Base-by-base conservation (phyloP, 2,329 filamentous ascomycete genomes). In the Fusarium dlaminii region DNA sequence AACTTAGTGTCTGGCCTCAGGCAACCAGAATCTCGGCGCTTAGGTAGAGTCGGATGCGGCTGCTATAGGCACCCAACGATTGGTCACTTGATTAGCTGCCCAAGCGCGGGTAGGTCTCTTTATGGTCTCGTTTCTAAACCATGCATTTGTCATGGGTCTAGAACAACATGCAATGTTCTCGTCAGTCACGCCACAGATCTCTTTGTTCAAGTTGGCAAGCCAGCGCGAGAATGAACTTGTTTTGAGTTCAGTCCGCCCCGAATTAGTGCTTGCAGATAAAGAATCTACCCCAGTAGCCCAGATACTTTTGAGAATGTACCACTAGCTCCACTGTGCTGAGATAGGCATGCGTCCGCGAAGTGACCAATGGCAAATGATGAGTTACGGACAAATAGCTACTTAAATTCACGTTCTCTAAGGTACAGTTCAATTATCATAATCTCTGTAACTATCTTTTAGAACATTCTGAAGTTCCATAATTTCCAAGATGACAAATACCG, bases 261-360 rank as follows among this genome's bases (percentile, higher is more conserved):
- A 17, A 54, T n/a, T 61, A 29, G 45, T 29, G 18, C 14, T 6
- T 20, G 1, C 3, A 64, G 57, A 37, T 42, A 62, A 62, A 22
- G 8, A 62, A 11, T 22, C 15, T 39, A 40, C 46, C 58, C 58
- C 46, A 55, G 17, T 39, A 40, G 39, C 58, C 58, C 46, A 55
- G 17, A 29, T 42, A n/a, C 40, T 24, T 0, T 42, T 65, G 49
- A 17, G 24, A 51, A 66, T 5, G 17, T 22, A 34, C n/a, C 12
- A 13, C 14, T 27, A 20, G 27, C 18, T 29, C 46, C 63, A 48
- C 63, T 43, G 8, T 12, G 5, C 46, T 46, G 14, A 48, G 56
- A 68, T 68, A 32, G 66, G 66, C n/a, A 68, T 68, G 63, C 27
- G 20, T 62, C 64, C 66, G 66, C 66, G 66, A 30, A 4, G 27